Conservation (phyloP, 1,139 yeast species). For the Taiozyma onychis region DNA sequence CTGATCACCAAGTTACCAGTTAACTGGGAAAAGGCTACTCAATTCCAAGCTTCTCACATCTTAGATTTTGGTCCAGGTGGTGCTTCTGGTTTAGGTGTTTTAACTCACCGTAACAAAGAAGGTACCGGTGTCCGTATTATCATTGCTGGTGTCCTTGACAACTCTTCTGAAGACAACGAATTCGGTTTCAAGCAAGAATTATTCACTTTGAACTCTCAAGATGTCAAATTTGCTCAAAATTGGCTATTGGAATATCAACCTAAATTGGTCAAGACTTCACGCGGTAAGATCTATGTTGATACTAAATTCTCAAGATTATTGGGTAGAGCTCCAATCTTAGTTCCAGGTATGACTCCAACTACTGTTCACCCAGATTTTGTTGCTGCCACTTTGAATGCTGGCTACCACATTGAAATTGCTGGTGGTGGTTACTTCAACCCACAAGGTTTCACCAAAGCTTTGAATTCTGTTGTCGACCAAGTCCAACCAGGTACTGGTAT, state of each 20-base stretch:
- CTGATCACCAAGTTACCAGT: conserved; percentile 88
- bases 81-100: conserved; percentile 89
- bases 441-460: conserved; percentile 62
- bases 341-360: conserved; percentile 99
- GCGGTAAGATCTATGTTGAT: conserved; percentile 78
- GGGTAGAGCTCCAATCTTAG: conserved; percentile 95
- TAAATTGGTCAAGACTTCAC: conserved; percentile 63
- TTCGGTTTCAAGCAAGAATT: conserved; percentile 95
- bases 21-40: conserved; percentile 89
- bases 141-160: conserved; percentile 86
- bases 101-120: conserved; percentile 95
- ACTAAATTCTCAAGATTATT: conserved; percentile 90
- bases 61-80: conserved; percentile 99
- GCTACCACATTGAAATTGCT: conserved; percentile 95
- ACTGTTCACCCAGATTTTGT: conserved; percentile 94
- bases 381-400: conserved; percentile 90
- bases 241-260: conserved; percentile 92
- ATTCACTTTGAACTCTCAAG: conserved; percentile 56
- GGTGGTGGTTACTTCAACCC: conserved; percentile 97
- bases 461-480: conserved; percentile 60
- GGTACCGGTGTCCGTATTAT: conserved; percentile 97
- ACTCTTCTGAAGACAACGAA: conserved; percentile 49
- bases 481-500: conserved; percentile 84
- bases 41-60: conserved; percentile 77
- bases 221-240: conserved; percentile 76